Conservation (phyloP, 2,329 filamentous ascomycete species). For the Coniochaeta hoffmannii region DNA sequence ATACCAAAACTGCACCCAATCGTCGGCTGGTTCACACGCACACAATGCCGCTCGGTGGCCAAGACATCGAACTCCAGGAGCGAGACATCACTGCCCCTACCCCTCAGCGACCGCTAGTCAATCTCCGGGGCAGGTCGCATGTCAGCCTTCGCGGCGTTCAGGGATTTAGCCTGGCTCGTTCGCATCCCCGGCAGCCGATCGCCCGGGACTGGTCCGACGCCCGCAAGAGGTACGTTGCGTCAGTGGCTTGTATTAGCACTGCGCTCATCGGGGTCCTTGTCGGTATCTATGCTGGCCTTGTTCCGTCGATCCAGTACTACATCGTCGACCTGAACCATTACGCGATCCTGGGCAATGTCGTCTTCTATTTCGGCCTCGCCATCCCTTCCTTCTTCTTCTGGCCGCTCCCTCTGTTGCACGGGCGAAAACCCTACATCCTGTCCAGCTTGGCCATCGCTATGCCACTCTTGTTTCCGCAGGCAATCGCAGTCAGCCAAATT, state of each 20-base stretch:
- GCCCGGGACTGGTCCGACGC: conserved; percentile 63
- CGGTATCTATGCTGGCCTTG: conserved; percentile 71
- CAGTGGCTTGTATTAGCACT: conserved; percentile 65
- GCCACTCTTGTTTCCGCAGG: conserved; percentile 70
- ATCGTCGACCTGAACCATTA: conserved; percentile 62
- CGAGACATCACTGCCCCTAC: neutral
- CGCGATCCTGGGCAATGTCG: conserved; percentile 65
- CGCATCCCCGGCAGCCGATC: conserved; percentile 55
- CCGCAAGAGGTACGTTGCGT: conserved; percentile 62
- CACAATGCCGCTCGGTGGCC: neutral
- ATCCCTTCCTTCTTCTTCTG: conserved; percentile 64
- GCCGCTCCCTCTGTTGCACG: conserved; percentile 68
- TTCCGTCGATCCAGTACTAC: conserved; percentile 72
- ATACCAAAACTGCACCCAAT: neutral
- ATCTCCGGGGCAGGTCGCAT: conserved; percentile 43
- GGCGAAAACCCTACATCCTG: conserved; percentile 70
- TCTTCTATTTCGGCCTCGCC: conserved; percentile 63
- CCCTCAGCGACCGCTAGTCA: conserved; percentile 18
- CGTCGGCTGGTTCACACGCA: neutral
- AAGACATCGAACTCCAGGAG: neutral
- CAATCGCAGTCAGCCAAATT: conserved; percentile 51
- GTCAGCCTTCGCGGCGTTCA: conserved; percentile 43
- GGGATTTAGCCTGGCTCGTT: conserved; percentile 43
- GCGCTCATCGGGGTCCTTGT: conserved; percentile 62
- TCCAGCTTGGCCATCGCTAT: conserved; percentile 60